A percentile compares a stretch with the other conserved stretches of the same genome.
These are phyloP conservation scores for Eucalyptus erythrocorys DNA, from an alignment of 345 rosid genomes.

Conservation along the genomic window DNA sequence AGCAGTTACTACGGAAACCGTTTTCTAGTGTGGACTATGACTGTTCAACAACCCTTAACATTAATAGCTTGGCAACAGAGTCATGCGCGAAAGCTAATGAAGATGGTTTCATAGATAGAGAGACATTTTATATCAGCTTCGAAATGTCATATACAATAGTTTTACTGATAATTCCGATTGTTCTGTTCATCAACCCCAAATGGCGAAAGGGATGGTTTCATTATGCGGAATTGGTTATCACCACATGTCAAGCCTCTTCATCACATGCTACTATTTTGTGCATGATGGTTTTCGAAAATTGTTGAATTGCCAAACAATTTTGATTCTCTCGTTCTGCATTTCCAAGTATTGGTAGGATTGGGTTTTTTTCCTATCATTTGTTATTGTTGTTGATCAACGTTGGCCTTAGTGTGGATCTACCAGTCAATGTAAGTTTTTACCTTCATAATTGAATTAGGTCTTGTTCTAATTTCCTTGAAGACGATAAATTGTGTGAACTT, in stretches of 20 bases:
- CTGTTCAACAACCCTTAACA: neutral
- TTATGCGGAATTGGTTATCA: no score
- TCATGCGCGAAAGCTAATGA: neutral
- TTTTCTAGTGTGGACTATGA: neutral
- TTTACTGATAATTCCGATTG: rapidly evolving
- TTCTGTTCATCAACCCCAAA: neutral
- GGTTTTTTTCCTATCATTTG: neutral
- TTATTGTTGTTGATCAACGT: rapidly evolving
- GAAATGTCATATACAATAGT: rapidly evolving
- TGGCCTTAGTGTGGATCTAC: neutral
- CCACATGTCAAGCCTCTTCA: neutral
- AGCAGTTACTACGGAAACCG: rapidly evolving
- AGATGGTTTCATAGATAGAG: neutral
- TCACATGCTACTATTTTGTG: neutral
- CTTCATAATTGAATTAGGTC: neutral
- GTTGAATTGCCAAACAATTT: neutral
- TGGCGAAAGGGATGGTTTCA: rapidly evolving
- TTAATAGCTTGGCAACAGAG: rapidly evolving
- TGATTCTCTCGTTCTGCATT: neutral
- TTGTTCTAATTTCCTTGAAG: neutral
- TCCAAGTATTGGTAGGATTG: rapidly evolving
- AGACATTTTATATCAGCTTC: rapidly evolving
- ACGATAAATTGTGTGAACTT: neutral
- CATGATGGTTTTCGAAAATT: neutral
- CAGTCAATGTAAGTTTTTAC: neutral